These are phyloP conservation scores for Malassezia yamatoensis DNA, from an alignment of 1,284 basidiomycete genomes.

Conservation along the genomic window DNA sequence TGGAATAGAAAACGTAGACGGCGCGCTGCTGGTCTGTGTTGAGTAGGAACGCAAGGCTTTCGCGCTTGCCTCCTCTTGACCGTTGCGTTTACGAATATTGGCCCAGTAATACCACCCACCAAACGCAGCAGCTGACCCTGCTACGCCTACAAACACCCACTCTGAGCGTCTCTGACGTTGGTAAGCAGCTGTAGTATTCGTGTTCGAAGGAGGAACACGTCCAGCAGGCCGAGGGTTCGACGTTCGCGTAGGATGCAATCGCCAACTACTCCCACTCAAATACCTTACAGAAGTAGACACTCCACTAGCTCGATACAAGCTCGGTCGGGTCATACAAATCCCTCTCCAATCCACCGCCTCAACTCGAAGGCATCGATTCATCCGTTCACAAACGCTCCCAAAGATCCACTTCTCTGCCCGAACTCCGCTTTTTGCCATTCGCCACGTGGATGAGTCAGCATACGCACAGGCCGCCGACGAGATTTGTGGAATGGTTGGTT, in stretches of 20 bases:
- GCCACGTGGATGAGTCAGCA: conserved; percentile 7
- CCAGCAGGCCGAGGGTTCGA: neutral
- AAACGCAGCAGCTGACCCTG: conserved; percentile 39
- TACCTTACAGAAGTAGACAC: too few relatives aligned
- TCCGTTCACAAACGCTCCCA: too few relatives aligned
- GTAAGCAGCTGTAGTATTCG: conserved; percentile 18
- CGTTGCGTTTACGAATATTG: conserved; percentile 27
- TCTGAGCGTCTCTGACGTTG: conserved; percentile 34
- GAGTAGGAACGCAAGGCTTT: conserved; percentile 17
- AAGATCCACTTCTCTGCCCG: too few relatives aligned
- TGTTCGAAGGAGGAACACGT: neutral
- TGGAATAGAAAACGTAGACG: conserved; percentile 37
- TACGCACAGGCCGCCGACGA: neutral
- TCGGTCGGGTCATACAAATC: too few relatives aligned
- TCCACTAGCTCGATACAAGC: too few relatives aligned
- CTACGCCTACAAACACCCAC: conserved; percentile 43
- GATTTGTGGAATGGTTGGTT: neutral
- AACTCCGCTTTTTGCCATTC: neutral
- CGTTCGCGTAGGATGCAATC: neutral
- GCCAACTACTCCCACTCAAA: too few relatives aligned
- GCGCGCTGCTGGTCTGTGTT: conserved; percentile 14
- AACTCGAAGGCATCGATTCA: too few relatives aligned
- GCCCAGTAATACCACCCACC: conserved; percentile 45
- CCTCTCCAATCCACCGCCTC: too few relatives aligned
- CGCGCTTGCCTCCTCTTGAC: conserved; percentile 12